Percentiles rank a stretch among this genome's conserved stretches.
phyloP scores from a whole-genome alignment of 2,329 filamentous ascomycete species.

The Calycina herbarum region DNA sequence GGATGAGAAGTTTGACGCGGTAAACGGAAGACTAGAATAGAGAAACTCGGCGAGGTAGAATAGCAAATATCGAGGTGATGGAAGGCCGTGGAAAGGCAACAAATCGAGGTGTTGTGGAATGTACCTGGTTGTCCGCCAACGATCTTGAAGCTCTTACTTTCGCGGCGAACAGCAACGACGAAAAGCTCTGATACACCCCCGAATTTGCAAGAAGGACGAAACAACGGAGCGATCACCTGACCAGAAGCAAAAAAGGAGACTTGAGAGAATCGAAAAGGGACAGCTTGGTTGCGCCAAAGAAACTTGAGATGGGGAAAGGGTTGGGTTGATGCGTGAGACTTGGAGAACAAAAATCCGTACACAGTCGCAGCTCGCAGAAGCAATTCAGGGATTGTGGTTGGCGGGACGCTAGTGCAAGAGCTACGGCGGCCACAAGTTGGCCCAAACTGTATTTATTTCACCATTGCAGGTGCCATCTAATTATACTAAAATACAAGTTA shows the following conservation, averaged over 20 bases:
- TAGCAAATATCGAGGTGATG: neutral
- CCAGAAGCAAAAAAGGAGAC: neutral
- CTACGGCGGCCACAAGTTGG: neutral
- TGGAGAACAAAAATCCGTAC: neutral
- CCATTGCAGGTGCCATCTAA: neutral
- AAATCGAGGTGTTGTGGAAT: conserved; percentile 1
- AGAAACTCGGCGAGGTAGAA: neutral
- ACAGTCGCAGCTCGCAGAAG: neutral
- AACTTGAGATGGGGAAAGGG: neutral
- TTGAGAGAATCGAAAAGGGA: neutral
- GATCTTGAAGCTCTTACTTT: neutral
- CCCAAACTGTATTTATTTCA: neutral
- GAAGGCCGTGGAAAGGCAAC: neutral
- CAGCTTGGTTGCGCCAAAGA: neutral
- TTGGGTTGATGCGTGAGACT: neutral
- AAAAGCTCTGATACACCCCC: neutral
- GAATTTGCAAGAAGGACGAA: neutral
- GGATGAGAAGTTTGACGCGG: conserved; percentile 2
- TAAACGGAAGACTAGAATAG: neutral
- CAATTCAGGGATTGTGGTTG: neutral
- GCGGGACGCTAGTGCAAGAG: neutral
- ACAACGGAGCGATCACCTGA: neutral
- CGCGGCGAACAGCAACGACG: neutral
- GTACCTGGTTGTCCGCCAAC: neutral
- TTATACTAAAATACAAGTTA: too few relatives aligned